A percentile compares a stretch with the other conserved stretches of the same genome.
phyloP scores from a whole-genome alignment of 139 green algal species.

The Chlamydomonas urium region DNA sequence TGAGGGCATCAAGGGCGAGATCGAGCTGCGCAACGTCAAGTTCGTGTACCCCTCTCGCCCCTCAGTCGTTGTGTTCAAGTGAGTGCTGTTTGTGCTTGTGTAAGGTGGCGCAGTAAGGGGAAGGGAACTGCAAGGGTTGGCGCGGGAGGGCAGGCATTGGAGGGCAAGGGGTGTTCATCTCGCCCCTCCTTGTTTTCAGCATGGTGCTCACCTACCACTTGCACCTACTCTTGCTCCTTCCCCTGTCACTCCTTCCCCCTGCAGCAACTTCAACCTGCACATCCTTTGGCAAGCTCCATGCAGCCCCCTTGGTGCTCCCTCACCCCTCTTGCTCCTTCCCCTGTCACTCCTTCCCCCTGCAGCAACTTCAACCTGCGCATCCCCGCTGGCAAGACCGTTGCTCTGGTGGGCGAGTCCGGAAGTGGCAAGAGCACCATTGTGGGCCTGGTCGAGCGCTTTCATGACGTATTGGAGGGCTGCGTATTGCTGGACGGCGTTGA shows the following conservation, averaged over 20 bases:
- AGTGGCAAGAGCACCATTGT: slow-evolving; percentile 92
- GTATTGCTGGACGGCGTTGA: slow-evolving; percentile 33
- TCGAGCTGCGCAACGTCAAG: slow-evolving; percentile 24
- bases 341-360: slow-evolving; percentile 16
- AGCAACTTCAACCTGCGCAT: slow-evolving; percentile 59
- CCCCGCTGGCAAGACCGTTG: slow-evolving; percentile 38
- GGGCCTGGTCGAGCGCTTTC: slow-evolving; percentile 55
- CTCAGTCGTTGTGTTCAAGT: slow-evolving; percentile 21
- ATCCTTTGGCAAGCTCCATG: no score
- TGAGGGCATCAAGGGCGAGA: neutral
- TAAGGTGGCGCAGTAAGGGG: no score
- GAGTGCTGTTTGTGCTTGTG: no score
- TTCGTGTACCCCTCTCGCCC: slow-evolving; percentile 67
- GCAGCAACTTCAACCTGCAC: slow-evolving; percentile 57
- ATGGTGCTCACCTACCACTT: neutral
- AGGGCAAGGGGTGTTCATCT: no score
- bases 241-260: neutral
- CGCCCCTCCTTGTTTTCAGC: no score
- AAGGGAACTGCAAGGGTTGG: no score
- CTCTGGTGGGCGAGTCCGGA: slow-evolving; percentile 88
- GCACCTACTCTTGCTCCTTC: neutral
- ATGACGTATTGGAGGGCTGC: slow-evolving; percentile 26
- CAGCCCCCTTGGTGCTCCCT: no score
- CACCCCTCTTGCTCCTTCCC: neutral
- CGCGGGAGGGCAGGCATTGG: no score